Percentiles rank a stretch among this genome's conserved stretches.
phyloP scores from a whole-genome alignment of 164 flowering plant genomes.

The Berberis vulgaris region DNA sequence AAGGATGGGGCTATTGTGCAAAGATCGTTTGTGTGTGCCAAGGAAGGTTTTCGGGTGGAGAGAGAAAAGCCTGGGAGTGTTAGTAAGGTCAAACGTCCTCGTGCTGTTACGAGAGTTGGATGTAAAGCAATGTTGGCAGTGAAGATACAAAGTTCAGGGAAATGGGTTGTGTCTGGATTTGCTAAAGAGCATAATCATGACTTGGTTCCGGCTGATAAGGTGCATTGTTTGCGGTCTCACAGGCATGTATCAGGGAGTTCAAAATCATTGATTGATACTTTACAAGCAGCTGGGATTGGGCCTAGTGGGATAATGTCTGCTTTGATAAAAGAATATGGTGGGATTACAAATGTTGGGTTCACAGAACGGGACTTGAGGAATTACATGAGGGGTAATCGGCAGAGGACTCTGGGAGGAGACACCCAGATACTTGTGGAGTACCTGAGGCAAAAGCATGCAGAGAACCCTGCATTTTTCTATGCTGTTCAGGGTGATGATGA shows the following conservation, averaged over 20 bases:
- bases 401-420: constrained; percentile 33
- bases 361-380: constrained; percentile 32
- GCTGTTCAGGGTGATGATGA: constrained; percentile 69
- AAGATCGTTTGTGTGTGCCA: constrained; percentile 36
- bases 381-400: constrained; percentile 34
- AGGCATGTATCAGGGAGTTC: constrained; percentile 32
- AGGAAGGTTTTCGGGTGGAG: constrained; percentile 35
- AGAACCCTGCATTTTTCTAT: constrained; percentile 52
- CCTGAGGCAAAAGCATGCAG: constrained; percentile 25
- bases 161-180: constrained; percentile 28
- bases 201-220: constrained; percentile 26
- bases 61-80: constrained; percentile 13
- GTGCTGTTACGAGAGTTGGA: constrained; percentile 32
- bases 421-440: constrained; percentile 26
- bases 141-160: constrained; percentile 24
- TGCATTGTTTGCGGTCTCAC: constrained; percentile 29
- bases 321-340: constrained; percentile 29
- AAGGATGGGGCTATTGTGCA: constrained; percentile 36
- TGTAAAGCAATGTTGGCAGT: constrained; percentile 26
- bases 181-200: constrained; percentile 31
- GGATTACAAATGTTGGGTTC: constrained; percentile 30
- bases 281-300: constrained; percentile 36
- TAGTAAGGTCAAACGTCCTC: constrained; percentile 25
- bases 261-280: constrained; percentile 32
- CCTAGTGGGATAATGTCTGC: constrained; percentile 36